Evolutionary conservation across 2,329 filamentous ascomycete genomes (phyloP), one percentile per base, ranked within the genome.

Genomic region (Aspergillus aculeatinus): DNA sequence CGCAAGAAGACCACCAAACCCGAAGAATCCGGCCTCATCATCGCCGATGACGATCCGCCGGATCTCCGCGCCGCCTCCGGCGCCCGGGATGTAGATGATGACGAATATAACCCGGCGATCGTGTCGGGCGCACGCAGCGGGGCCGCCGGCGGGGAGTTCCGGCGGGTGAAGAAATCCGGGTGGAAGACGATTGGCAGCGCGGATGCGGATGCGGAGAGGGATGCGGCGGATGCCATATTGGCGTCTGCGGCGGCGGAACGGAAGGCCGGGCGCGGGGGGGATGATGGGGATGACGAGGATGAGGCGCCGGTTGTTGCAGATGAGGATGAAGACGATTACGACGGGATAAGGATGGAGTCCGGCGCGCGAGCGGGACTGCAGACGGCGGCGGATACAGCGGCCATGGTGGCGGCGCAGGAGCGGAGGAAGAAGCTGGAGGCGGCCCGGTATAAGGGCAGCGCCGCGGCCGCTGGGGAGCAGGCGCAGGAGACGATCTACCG

Each of bases 321-420:
- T n/a, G 77, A 77, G 2, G 66, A 68, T 1, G 70, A 68, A 1
- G 74, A 80, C 16, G 69, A 72, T 14, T 29, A 70, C 1, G 70
- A 65, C 0, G 71, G 70, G 0, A 75, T 81, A n/a, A 86, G 86
- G 66, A 96, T 97, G 91, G 89, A 91, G 61, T 91, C 92, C 64
- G 95, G 95, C 19, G 92, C 91, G 2, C 86, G 89, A 69, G 93
- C 92, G 0, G 95, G 95, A 1, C 80, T 99, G 14, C 95, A 99
- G 76, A 91, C 86, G 2, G 93, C 91, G 0, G 87, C 86, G 1
- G 84, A 94, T 42, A 91, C 97, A 21, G 87, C 87, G 0, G 86
- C 85, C 67, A 84, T 85, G 70, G 87, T 90, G 16, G 86, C 88
- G 65, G 84, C 82, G 12, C 85, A 88, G 65, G 89, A 92, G 68